These are phyloP conservation scores for Epichloe baconii DNA, from an alignment of 2,329 filamentous ascomycete genomes.

Conservation along the genomic window DNA sequence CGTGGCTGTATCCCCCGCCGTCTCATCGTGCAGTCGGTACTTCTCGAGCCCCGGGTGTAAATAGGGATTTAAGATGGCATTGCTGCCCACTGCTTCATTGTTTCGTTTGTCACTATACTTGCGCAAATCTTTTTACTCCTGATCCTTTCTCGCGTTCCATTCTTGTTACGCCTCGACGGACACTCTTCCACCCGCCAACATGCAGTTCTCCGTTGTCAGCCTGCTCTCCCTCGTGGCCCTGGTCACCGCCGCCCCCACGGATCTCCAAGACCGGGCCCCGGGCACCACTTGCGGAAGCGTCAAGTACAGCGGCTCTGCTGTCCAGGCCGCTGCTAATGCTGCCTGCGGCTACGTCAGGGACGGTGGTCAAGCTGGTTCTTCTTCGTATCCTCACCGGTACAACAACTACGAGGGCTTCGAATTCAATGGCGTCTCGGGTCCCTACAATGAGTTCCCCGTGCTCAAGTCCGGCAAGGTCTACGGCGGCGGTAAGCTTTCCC, in stretches of 20 bases:
- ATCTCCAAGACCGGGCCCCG: constrained; percentile 11
- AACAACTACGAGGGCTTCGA: constrained; percentile 26
- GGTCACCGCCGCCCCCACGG: constrained; percentile 15
- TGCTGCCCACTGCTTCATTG: not conserved
- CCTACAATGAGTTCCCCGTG: constrained; percentile 28
- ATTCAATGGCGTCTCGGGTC: constrained; percentile 18
- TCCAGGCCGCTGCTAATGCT: constrained; percentile 15
- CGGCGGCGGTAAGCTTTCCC: constrained; percentile 19
- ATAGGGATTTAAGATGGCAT: not conserved
- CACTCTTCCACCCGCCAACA: constrained; percentile 8
- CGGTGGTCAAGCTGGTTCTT: constrained; percentile 15
- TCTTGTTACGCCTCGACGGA: not conserved
- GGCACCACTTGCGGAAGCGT: constrained; percentile 18
- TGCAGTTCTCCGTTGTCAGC: constrained; percentile 15
- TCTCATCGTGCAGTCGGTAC: not conserved
- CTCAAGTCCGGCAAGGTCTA: constrained; percentile 18
- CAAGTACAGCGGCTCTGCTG: constrained; percentile 15
- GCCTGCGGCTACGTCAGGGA: constrained; percentile 14
- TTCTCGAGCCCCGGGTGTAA: not conserved
- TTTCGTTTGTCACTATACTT: no score
- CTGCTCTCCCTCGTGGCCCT: constrained; percentile 17
- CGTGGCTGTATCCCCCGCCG: not conserved
- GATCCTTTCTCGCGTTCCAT: not conserved
- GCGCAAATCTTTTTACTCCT: not conserved
- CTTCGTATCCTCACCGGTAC: constrained; percentile 25